Evolutionary conservation across 1,139 yeast species (phyloP).

Genomic region (Pichia sp.): DNA sequence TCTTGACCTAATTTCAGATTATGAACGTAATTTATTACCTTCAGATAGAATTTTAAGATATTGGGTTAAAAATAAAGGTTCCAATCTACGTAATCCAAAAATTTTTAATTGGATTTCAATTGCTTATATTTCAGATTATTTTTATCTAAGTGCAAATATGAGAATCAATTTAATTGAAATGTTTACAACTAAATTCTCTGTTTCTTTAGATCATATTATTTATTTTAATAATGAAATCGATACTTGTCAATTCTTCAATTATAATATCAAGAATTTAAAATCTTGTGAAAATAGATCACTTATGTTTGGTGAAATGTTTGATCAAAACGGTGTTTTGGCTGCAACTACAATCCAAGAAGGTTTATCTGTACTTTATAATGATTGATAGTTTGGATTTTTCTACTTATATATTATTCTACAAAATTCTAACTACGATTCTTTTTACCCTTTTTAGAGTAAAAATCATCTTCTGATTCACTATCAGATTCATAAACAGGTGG

Average conservation of each 20-base stretch:
- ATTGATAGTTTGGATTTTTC: constrained; percentile 2
- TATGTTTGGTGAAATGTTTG: constrained; percentile 53
- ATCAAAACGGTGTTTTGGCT: constrained; percentile 44
- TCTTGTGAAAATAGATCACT: constrained; percentile 50
- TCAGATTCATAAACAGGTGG: neutral
- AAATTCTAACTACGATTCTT: neutral
- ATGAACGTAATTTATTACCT: constrained; percentile 28
- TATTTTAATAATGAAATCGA: constrained; percentile 57
- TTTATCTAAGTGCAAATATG: constrained; percentile 44
- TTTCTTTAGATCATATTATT: constrained; percentile 60
- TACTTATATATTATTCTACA: neutral
- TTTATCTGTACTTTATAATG: constrained; percentile 28
- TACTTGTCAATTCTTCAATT: constrained; percentile 45
- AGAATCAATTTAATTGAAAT: constrained; percentile 36
- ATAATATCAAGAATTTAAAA: constrained; percentile 44
- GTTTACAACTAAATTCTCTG: constrained; percentile 41
- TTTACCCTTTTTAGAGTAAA: neutral
- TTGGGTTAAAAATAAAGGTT: constrained; percentile 38
- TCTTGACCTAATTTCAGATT: constrained; percentile 22
- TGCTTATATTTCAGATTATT: constrained; percentile 57
- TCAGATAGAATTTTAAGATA: constrained; percentile 36
- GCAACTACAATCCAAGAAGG: constrained; percentile 70
- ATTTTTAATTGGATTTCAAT: constrained; percentile 51
- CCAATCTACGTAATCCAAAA: constrained; percentile 28
- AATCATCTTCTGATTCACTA: too few species aligned